Evolutionary conservation across 495 filamentous ascomycete genomes (phyloP).

Genomic region (Penicillium taxi): DNA sequence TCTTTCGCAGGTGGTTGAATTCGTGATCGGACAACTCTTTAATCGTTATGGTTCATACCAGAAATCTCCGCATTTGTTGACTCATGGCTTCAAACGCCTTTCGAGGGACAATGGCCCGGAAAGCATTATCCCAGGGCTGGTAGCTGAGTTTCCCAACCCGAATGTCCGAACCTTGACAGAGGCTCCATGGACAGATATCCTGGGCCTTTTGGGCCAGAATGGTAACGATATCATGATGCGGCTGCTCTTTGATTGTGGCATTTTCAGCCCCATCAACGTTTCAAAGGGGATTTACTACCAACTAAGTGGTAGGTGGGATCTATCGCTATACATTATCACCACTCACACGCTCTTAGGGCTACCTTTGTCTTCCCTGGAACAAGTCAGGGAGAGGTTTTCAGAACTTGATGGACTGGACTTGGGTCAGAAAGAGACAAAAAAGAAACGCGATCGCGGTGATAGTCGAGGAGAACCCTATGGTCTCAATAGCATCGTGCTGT

Average conservation of each 20-base stretch:
- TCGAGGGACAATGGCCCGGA: constrained; percentile 23
- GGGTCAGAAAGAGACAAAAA: background rate
- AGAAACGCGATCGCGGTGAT: background rate
- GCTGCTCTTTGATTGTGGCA: constrained; percentile 66
- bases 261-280: constrained; percentile 60
- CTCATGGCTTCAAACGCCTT: constrained; percentile 61
- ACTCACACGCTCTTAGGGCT: constrained; percentile 26
- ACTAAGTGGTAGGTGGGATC: constrained; percentile 55
- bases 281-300: constrained; percentile 62
- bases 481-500: constrained; percentile 62
- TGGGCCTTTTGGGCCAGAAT: constrained; percentile 61
- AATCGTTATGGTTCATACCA: constrained; percentile 39
- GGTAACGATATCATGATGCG: constrained; percentile 79
- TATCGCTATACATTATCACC: background rate
- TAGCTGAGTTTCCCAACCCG: constrained; percentile 53
- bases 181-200: constrained; percentile 62
- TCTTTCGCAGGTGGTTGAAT: constrained; percentile 87
- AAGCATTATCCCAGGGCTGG: constrained; percentile 45
- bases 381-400: constrained; percentile 7
- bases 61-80: constrained; percentile 66
- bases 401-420: background rate
- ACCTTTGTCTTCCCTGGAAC: constrained; percentile 39
- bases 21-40: constrained; percentile 70
- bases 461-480: constrained; percentile 7
- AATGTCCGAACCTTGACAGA: constrained; percentile 63